phyloP scores from a whole-genome alignment of 805 yeast species.

The Wickerhamomyces chambardii region DNA sequence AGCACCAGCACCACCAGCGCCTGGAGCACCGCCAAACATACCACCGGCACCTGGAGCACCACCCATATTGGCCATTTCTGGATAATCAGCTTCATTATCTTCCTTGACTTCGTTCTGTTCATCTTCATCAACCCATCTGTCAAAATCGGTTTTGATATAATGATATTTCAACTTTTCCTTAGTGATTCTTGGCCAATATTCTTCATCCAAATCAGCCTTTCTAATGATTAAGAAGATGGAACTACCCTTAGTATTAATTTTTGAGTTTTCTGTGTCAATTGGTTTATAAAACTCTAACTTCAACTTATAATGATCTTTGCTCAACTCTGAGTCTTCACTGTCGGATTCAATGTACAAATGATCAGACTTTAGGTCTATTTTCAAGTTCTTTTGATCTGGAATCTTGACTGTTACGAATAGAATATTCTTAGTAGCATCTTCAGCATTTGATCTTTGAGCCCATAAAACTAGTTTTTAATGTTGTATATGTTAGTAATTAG shows the following conservation, averaged over 20 bases:
- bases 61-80: constrained; percentile 27
- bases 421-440: constrained; percentile 65
- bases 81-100: constrained; percentile 24
- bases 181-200: constrained; percentile 93
- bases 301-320: constrained; percentile 42
- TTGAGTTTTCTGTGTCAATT: constrained; percentile 58
- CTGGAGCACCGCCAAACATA: constrained; percentile 20
- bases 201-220: constrained; percentile 60
- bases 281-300: constrained; percentile 69
- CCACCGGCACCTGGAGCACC: constrained; percentile 26
- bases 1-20: constrained; percentile 19
- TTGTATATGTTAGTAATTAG: neutral
- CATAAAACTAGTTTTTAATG: constrained; percentile 48
- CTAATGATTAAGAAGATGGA: constrained; percentile 55
- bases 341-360: constrained; percentile 44
- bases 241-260: constrained; percentile 44
- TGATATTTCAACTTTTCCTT: constrained; percentile 76
- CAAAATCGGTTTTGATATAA: constrained; percentile 88
- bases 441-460: constrained; percentile 93
- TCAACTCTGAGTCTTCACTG: constrained; percentile 28
- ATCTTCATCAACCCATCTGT: constrained; percentile 98
- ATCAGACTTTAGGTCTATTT: constrained; percentile 50
- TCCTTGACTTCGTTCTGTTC: constrained; percentile 51
- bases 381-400: constrained; percentile 56
- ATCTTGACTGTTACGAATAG: constrained; percentile 67